Base-by-base conservation (phyloP, 345 rosid species). In the Pseudoturritis turrita region DNA sequence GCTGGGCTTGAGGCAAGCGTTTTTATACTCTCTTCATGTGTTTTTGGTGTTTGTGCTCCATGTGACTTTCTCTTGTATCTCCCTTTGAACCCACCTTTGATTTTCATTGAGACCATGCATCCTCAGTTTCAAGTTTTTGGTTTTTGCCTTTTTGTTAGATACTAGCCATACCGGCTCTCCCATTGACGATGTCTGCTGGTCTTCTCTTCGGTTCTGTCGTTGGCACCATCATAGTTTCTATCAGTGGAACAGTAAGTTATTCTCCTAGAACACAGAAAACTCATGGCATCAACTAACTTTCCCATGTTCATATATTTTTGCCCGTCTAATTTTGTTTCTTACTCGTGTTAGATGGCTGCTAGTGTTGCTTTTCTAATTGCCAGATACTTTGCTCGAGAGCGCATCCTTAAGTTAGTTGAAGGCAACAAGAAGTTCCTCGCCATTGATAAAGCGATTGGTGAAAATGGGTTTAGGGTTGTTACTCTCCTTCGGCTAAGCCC, bases 111-210 rank as follows among this genome's bases (percentile, higher is more conserved):
- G 23, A 58, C 39, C 13, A 1, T 54, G 26, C 26, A 17, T 11
- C 10, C 41, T 18, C 14, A 67, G 18, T 52, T 52, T 50, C 59
- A 36, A 68, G 72, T 47, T 57, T 22, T 71, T 59, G 19, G 13
- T 25, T 9, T 36, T 37, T 62, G 33, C 6, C 10, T 72, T 36
- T 72, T 29, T 75, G 15, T 69, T 65, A 94, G 98, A 79, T 94
- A 69, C 84, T 94, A 80, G 98, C 98, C 12, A 87, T 94, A 77
- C 98, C 98, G 1, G 97, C 98, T 41, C 84, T 94, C 55, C 98
- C 97, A 10, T 84, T 94, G 80, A 95, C 99, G 12, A 89, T 95
- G 96, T 89, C 97, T 14, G 97, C 99, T 58, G 99, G 99, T 81
- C 96, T 95, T 82, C 96, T 95, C 80, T 91, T 95, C 7, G 99